phyloP scores from a whole-genome alignment of 2,329 filamentous ascomycete species.

The Lasiodiplodia gonubiensis region DNA sequence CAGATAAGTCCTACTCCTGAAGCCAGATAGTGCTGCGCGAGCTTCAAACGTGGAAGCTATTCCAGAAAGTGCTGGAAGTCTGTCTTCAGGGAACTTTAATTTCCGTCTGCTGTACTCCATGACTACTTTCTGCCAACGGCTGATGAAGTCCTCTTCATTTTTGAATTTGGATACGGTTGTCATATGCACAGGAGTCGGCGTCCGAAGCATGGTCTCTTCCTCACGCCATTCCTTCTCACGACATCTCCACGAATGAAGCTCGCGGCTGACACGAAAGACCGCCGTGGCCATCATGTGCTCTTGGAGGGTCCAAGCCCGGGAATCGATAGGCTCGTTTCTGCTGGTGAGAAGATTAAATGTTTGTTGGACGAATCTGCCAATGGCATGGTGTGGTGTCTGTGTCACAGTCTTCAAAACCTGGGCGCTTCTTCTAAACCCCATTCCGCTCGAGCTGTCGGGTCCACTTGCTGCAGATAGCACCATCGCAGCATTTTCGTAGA shows the following conservation, averaged over 20 bases:
- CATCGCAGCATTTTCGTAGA: background rate
- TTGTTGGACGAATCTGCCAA: background rate
- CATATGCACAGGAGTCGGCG: background rate
- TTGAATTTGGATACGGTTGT: background rate
- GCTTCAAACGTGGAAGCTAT: background rate
- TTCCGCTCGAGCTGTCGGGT: background rate
- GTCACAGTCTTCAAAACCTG: background rate
- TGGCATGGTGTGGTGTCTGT: background rate
- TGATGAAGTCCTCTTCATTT: background rate
- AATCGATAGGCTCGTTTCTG: background rate
- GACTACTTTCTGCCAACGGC: background rate
- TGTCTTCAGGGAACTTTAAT: background rate
- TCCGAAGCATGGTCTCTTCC: background rate
- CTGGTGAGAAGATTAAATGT: background rate
- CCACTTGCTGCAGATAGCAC: background rate
- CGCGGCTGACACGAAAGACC: background rate
- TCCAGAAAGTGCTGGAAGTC: background rate
- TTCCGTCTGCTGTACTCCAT: background rate
- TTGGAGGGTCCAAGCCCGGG: background rate
- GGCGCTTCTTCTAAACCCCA: background rate
- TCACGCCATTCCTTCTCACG: background rate
- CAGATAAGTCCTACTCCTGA: background rate
- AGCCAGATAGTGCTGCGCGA: background rate
- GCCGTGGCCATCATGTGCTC: background rate
- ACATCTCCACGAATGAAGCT: background rate